A percentile compares a stretch with the other conserved stretches of the same genome.
phyloP scores from a whole-genome alignment of 306 rosid species.

The Trifolium repens region DNA sequence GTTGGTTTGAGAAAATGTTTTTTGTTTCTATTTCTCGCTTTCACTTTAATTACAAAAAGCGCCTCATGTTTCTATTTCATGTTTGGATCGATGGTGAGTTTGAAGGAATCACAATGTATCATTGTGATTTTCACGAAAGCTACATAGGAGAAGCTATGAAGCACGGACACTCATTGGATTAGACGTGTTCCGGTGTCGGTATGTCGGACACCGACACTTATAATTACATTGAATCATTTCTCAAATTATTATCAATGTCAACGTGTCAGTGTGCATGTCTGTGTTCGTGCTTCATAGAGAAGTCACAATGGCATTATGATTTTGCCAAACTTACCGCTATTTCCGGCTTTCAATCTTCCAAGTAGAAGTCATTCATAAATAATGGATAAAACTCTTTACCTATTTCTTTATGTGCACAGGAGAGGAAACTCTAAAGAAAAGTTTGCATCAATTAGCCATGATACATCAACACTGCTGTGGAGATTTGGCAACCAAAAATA shows the following conservation, averaged over 20 bases:
- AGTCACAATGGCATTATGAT: background rate
- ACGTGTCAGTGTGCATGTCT: too few species aligned
- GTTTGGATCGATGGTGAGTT: background rate
- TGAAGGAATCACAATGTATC: background rate
- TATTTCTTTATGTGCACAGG: conserved; percentile 61
- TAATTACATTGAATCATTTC: too few species aligned
- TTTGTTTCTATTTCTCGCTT: background rate
- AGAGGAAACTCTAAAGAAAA: conserved; percentile 57
- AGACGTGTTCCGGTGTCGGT: too few species aligned
- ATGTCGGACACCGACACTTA: too few species aligned
- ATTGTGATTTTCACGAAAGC: background rate
- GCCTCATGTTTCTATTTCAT: background rate
- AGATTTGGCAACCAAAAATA: conserved; percentile 49
- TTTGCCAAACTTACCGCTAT: background rate
- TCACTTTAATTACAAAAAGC: background rate
- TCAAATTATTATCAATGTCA: too few species aligned
- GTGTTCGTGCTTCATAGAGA: background rate
- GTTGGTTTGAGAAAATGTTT: background rate
- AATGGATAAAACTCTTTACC: conserved; percentile 18
- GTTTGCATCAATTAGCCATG: conserved; percentile 68
- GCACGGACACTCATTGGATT: too few species aligned
- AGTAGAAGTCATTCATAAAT: conserved; percentile 24
- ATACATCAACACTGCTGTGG: conserved; percentile 47
- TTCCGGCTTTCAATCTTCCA: background rate
- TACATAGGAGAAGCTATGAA: background rate